Evolutionary conservation across 2,329 filamentous ascomycete genomes (phyloP).

Genomic region (Hymenoscyphus infarciens): DNA sequence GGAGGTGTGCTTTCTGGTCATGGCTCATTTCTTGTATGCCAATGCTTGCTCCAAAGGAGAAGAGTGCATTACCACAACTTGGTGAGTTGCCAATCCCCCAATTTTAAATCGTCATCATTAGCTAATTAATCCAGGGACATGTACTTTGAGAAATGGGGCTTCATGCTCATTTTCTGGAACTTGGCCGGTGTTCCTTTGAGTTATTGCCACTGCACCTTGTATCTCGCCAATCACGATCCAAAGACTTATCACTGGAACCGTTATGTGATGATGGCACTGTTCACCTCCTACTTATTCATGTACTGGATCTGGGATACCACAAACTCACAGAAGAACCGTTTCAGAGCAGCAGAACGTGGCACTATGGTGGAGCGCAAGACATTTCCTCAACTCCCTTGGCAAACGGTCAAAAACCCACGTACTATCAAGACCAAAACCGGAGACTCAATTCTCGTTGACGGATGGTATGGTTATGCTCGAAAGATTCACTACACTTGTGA

Average conservation of each 20-base stretch:
- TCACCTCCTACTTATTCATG: slow-evolving; percentile 69
- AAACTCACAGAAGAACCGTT: slow-evolving; percentile 92
- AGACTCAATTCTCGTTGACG: slow-evolving; percentile 75
- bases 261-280: slow-evolving; percentile 62
- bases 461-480: slow-evolving; percentile 78
- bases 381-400: slow-evolving; percentile 90
- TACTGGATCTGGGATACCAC: slow-evolving; percentile 93
- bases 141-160: slow-evolving; percentile 96
- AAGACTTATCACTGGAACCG: slow-evolving; percentile 74
- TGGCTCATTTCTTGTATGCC: slow-evolving; percentile 89
- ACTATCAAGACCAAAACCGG: slow-evolving; percentile 70
- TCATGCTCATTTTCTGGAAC: slow-evolving; percentile 99
- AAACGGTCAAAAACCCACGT: slow-evolving; percentile 75
- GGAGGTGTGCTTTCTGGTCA: slow-evolving; percentile 79
- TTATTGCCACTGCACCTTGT: slow-evolving; percentile 92
- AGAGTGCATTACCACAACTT: slow-evolving; percentile 84
- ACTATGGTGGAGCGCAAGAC: slow-evolving; percentile 67
- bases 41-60: slow-evolving; percentile 91
- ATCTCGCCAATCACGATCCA: slow-evolving; percentile 76
- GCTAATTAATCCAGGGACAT: slow-evolving; percentile 60
- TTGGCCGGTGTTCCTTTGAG: slow-evolving; percentile 84
- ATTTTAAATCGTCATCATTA: slow-evolving; percentile 6
- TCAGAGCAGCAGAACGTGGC: slow-evolving; percentile 75
- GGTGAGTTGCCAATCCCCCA: slow-evolving; percentile 42
- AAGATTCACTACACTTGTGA: slow-evolving; percentile 83